phyloP scores from a whole-genome alignment of 768 basidiomycete species.

The Crepidotus variabilis region DNA sequence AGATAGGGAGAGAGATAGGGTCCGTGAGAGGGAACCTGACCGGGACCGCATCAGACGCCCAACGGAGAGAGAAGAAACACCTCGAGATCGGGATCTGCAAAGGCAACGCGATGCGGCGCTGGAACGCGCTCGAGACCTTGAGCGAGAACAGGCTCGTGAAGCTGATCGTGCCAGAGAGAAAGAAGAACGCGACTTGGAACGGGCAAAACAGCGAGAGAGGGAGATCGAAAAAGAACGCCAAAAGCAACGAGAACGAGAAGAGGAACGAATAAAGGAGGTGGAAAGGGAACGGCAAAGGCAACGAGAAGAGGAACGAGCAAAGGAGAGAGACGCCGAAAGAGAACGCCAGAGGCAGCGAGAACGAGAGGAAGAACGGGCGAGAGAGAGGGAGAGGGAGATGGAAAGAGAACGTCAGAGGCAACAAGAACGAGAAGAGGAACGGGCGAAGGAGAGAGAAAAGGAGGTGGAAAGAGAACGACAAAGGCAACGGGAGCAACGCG shows the following conservation, averaged over 20 bases:
- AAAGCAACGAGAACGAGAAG: constrained; percentile 13
- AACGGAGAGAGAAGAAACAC: constrained; percentile 11
- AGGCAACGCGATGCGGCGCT: constrained; percentile 11
- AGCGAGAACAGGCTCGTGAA: constrained; percentile 16
- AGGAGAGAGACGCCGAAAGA: constrained; percentile 9
- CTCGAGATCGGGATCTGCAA: constrained; percentile 9
- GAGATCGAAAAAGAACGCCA: constrained; percentile 28
- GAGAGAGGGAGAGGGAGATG: constrained; percentile 12
- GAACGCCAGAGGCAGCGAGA: constrained; percentile 10
- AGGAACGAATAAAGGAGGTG: constrained; percentile 12
- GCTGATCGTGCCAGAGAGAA: constrained; percentile 9
- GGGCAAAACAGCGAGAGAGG: constrained; percentile 7
- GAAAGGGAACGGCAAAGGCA: constrained; percentile 14
- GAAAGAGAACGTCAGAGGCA: constrained; percentile 27
- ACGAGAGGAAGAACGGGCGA: constrained; percentile 7
- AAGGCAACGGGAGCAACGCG: constrained; percentile 8
- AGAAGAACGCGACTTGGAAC: constrained; percentile 10
- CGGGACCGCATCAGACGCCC: constrained; percentile 8
- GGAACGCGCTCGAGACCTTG: constrained; percentile 13
- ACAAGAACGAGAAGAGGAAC: constrained; percentile 16
- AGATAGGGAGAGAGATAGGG: constrained; percentile 10
- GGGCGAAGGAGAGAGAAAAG: constrained; percentile 7
- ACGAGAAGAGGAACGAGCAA: constrained; percentile 11
- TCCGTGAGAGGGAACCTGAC: constrained; percentile 12
- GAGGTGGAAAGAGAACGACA: constrained; percentile 15